Base-by-base conservation (phyloP, 352 stramenopile species). In the Phytopythium delawarense region DNA sequence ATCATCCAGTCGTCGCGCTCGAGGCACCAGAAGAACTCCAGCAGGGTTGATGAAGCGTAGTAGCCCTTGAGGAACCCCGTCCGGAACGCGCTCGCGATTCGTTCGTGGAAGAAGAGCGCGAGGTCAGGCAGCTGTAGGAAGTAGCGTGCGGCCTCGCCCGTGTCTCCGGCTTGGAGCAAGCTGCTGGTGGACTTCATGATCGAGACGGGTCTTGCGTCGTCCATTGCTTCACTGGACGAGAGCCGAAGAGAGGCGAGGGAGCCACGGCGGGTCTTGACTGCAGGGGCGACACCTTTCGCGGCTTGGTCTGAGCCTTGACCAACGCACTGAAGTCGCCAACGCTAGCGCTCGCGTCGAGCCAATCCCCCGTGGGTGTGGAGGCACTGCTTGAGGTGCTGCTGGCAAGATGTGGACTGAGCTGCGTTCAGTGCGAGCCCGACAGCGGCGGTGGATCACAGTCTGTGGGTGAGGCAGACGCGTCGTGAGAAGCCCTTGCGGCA, bases 91-190 rank as follows among this genome's bases (percentile, higher is more conserved):
- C 2, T 25, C 18, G 20, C 11, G 42, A 25, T n/a, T 28, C 9
- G 52, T 18, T 57, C 16, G 13, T 7, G 51, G 20, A 48, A 46
- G 32, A n/a, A 42, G 9, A 34, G 9, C 23, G 6, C 23, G 7
- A 45, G 15, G 34, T 34, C 23, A 16, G 52, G 23, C 1, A 58
- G 20, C 2, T 18, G 4, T 28, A n/a, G 35, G 52, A 58, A 58
- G 52, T 12, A 21, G 52, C 21, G 20, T 61, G 37, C 56, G 71
- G 48, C 48, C n/a, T 54, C 48, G 7, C 23, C 23, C 11, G 35
- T 3, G 25, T 5, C 7, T 4, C 28, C 48, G 5, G 12, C 23
- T n/a, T 54, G 23, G 13, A 37, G 4, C 48, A 49, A 15, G 42
- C 42, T 49, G 20, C 42, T 7, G 20, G 42, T 15, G 6, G 20